Evolutionary conservation across 345 rosid species (phyloP).

Genomic region (Gossypium herbaceum): DNA sequence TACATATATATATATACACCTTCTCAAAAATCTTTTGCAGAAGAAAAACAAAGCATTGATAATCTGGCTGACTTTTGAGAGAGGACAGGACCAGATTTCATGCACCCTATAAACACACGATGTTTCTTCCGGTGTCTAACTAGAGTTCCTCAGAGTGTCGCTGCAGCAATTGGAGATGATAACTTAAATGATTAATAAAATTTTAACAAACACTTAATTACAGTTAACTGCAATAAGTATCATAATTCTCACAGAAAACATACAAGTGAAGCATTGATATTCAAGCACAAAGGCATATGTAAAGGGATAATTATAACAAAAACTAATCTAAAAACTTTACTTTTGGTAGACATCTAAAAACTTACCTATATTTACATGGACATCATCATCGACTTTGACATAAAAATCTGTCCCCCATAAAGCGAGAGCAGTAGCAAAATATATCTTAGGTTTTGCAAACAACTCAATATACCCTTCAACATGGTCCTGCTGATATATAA

Average conservation of each 20-base stretch:
- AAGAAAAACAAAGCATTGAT: neutral
- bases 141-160: slow-evolving; percentile 86
- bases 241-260: neutral
- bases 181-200: neutral
- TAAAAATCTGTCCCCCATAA: slow-evolving; percentile 94
- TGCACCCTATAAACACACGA: slow-evolving; percentile 84
- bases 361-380: slow-evolving; percentile 92
- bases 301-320: neutral
- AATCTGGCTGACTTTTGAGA: slow-evolving; percentile 61
- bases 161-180: slow-evolving; percentile 36
- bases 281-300: neutral
- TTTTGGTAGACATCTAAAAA: neutral
- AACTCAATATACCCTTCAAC: slow-evolving; percentile 96
- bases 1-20: neutral
- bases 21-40: neutral
- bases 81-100: slow-evolving; percentile 97
- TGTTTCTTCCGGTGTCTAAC: slow-evolving; percentile 72
- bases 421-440: slow-evolving; percentile 82
- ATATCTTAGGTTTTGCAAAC: slow-evolving; percentile 92
- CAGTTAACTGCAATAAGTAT: neutral
- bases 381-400: slow-evolving; percentile 97
- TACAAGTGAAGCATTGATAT: neutral
- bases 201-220: neutral
- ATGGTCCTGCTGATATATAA: slow-evolving; percentile 60
- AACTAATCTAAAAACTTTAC: neutral